Base-by-base conservation (phyloP, 192 early-diverging fungal genomes). In the Spinellus fusiger region DNA sequence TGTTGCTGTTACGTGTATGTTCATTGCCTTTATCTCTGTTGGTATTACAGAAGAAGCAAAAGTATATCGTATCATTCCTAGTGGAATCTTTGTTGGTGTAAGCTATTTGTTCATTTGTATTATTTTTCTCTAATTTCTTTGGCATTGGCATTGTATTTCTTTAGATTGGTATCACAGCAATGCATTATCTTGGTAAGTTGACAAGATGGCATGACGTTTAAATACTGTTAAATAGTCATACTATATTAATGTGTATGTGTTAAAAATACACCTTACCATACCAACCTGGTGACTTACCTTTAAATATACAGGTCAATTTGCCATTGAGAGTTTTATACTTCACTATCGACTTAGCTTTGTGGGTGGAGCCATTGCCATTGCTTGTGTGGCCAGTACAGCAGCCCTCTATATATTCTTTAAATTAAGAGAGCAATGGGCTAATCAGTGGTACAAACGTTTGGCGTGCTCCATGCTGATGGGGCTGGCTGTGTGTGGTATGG, bases 401-500 rank as follows among this genome's bases (percentile, higher is more conserved):
- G 68, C 77, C 8, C 54, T 81, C 9, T 65, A 51, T 23, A 72
- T 81, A n/a, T 81, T 81, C 46, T 81, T 79, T 55, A 65, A 65
- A 22, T 52, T 81, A 37, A 62, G 77, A 29, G 70, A 76, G 28
- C 32, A 65, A 48, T 81, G 79, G 79, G 58, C 61, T 35, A 74
- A 66, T 37, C 51, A 57, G 26, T 69, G 71, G 67, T 75, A 73
- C 59, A 81, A 79, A 61, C 52, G 77, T 52, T 34, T 76, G 26
- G 74, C 68, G 10, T 74, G 71, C 56, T 71, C 79, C 3, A 59
- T 79, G 61, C 37, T 79, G 12, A 68, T 81, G 68, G 74, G 58
- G 0, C 5, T 68, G 6, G 77, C 77, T 37, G 64, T 79, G 2
- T 77, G 64, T 34, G 76, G 68, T 65, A 77, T 56, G 59, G 2